Conservation (phyloP, 1,284 basidiomycete species). For the Dichomitus squalens region DNA sequence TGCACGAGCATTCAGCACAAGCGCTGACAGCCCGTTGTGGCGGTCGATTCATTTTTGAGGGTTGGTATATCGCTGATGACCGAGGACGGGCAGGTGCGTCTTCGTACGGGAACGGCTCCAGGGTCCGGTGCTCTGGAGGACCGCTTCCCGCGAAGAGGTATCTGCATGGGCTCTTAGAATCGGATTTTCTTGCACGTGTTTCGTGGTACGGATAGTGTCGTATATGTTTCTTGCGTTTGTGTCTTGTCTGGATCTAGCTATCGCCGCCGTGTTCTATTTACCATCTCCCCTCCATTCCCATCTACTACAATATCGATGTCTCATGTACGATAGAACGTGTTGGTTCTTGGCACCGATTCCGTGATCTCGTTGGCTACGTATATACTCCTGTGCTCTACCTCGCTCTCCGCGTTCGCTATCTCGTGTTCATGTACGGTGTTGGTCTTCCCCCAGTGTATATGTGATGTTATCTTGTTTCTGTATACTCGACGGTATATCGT, state of each 20-base stretch:
- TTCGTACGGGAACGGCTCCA: not conserved
- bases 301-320: no score
- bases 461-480: no score
- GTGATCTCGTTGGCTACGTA: no score
- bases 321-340: not conserved
- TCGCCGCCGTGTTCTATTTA: no score
- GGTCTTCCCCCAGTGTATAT: no score
- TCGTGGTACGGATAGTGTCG: not conserved
- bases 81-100: slow-evolving; percentile 1
- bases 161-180: slow-evolving; percentile 1
- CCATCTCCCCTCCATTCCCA: not conserved
- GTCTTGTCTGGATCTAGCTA: no score
- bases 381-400: no score
- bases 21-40: not conserved
- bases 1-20: not conserved
- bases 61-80: not conserved
- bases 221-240: not conserved
- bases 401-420: no score
- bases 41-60: not conserved
- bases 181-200: not conserved
- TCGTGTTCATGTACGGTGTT: no score
- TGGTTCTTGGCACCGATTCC: no score
- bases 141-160: not conserved
- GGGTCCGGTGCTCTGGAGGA: not conserved
- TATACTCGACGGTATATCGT: no score